phyloP scores from a whole-genome alignment of 345 rosid species.

The Populus nigra region DNA sequence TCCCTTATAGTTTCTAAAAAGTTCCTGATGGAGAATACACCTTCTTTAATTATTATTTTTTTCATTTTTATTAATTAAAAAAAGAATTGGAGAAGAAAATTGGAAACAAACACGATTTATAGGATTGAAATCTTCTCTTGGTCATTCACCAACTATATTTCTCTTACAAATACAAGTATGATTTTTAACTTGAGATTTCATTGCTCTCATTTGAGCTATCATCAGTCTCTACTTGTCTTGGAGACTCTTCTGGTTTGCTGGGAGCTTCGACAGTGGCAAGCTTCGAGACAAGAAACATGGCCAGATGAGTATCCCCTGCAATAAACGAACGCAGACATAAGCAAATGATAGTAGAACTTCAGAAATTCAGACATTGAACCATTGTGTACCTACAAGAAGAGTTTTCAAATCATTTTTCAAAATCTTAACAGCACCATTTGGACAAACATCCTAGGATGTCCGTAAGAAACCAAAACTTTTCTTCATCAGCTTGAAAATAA shows the following conservation, averaged over 20 bases:
- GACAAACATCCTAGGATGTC: no score
- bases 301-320: slow-evolving; percentile 74
- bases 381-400: neutral
- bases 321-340: neutral
- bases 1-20: no score
- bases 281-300: slow-evolving; percentile 67
- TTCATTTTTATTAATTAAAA: no score
- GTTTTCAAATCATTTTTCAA: neutral
- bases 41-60: neutral
- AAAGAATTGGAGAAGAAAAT: neutral
- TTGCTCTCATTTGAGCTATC: slow-evolving; percentile 7
- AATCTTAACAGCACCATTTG: neutral
- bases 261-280: slow-evolving; percentile 40
- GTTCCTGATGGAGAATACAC: neutral
- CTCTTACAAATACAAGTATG: neutral
- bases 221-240: slow-evolving; percentile 24
- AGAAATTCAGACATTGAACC: neutral
- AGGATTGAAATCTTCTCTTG: neutral
- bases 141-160: neutral
- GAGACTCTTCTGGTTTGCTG: slow-evolving; percentile 30
- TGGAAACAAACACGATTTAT: neutral
- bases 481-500: no score
- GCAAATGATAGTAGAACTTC: neutral
- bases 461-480: no score
- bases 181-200: slow-evolving; percentile 15